Evolutionary conservation across 768 basidiomycete species (phyloP), one percentile per base, ranked within the genome.

Genomic region (Russula dissimulans): DNA sequence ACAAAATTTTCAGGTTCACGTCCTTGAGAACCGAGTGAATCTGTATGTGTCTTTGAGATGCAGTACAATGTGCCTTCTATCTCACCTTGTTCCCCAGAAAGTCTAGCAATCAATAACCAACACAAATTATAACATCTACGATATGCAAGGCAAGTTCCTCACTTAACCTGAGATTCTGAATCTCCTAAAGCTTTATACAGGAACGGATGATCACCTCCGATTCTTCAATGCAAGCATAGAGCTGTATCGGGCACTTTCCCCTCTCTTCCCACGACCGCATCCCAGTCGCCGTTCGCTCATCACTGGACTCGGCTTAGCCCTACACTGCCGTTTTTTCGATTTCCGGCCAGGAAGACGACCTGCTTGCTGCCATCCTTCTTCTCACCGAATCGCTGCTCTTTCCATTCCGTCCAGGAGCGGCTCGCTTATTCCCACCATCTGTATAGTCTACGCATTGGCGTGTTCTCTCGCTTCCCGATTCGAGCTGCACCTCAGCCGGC

Each of bases 361-460:
- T 59, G 26, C 17, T 53, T 11, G 29, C 45, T 4, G 11, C 15
- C 38, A 59, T 54, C 6, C 51, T 39, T 36, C n/a, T 59, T 10
- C 29, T 59, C 9, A 31, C 52, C 11, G 57, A 59, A 32, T 50
- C 26, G 14, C 57, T 59, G 43, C 51, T 59, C 29, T 36, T 53
- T 18, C 51, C 57, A 4, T 51, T 53, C 38, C 5, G 31, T 38
- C 58, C 51, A 3, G 31, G 0, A 22, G 34, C 31, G 4, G 17
- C 45, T 38, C 38, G 31, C 31, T 47, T 31, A 18, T 26, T 53
- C 29, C 46, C 18, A 7, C 29, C 36, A 34, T 38, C 36, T 41
- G 42, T 36, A 18, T 52, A 22, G 18, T 54, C 36, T 54, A 59
- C 45, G 47, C 34, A 34, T 34, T 59, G 8, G 44, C 58, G 1